Evolutionary conservation across 139 green algal genomes (phyloP).

Genomic region (Micromonas commoda): DNA sequence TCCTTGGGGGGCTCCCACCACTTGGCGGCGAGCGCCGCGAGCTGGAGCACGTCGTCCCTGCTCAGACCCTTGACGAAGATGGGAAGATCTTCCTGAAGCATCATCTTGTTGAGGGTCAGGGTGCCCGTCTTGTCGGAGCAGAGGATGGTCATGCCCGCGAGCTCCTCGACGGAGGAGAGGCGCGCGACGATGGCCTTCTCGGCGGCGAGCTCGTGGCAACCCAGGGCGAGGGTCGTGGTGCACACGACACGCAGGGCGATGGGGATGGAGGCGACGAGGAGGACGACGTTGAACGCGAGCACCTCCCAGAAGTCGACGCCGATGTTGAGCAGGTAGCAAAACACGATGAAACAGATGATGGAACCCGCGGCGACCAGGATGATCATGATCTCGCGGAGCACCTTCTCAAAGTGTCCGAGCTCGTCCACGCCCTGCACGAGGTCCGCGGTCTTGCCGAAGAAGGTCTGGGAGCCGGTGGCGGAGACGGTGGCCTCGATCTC

Average conservation of each 20-base stretch:
- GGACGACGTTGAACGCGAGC: slow-evolving; percentile 60
- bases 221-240: slow-evolving; percentile 76
- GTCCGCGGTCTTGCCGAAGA: slow-evolving; percentile 78
- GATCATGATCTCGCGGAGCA: slow-evolving; percentile 68
- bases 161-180: slow-evolving; percentile 77
- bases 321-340: slow-evolving; percentile 21
- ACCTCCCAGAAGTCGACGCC: slow-evolving; percentile 23
- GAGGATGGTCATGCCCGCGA: slow-evolving; percentile 85
- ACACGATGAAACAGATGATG: slow-evolving; percentile 44
- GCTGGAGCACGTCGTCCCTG: slow-evolving; percentile 45
- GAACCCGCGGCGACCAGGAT: slow-evolving; percentile 57
- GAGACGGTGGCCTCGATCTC: slow-evolving; percentile 37
- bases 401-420: slow-evolving; percentile 69
- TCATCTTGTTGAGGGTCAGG: slow-evolving; percentile 82
- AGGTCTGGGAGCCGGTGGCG: slow-evolving; percentile 50
- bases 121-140: slow-evolving; percentile 82
- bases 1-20: slow-evolving; percentile 62
- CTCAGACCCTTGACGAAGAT: slow-evolving; percentile 48
- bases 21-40: slow-evolving; percentile 66
- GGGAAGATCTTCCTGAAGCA: slow-evolving; percentile 67
- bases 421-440: slow-evolving; percentile 57
- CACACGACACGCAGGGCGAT: slow-evolving; percentile 70
- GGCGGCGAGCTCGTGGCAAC: slow-evolving; percentile 53
- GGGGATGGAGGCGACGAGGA: slow-evolving; percentile 70
- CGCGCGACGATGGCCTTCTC: slow-evolving; percentile 73